Conservation (phyloP, 352 stramenopile species). For the Globisporangium camurandrum region DNA sequence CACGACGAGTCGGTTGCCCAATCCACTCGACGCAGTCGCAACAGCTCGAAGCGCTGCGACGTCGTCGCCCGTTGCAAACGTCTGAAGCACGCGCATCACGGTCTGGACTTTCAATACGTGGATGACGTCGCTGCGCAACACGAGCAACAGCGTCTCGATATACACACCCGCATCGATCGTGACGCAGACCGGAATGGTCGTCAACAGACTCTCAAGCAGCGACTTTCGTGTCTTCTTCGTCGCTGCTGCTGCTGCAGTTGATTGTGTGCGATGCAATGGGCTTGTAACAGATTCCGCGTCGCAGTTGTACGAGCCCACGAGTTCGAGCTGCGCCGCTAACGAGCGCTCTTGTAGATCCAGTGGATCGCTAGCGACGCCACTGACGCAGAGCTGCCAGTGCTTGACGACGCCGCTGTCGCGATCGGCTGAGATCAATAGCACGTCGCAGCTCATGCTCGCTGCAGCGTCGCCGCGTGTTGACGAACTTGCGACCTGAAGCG, state of each 20-base stretch:
- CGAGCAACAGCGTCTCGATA: constrained; percentile 40
- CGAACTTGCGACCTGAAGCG: not conserved
- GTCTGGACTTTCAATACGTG: constrained; percentile 65
- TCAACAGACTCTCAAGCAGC: constrained; percentile 12
- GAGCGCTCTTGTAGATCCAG: not conserved
- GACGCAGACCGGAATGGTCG: constrained; percentile 29
- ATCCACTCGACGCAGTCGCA: no score
- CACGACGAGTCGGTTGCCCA: constrained; percentile 3
- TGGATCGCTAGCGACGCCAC: not conserved
- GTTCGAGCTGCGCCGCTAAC: constrained; percentile 14
- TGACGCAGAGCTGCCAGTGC: constrained; percentile 28
- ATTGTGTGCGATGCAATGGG: not conserved
- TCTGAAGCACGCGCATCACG: constrained; percentile 24
- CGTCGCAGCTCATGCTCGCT: no score
- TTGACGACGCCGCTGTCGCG: constrained; percentile 23
- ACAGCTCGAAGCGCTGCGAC: constrained; percentile 14
- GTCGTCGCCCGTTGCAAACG: constrained; percentile 11
- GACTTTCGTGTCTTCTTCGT: constrained; percentile 8
- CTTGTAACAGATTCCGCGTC: constrained; percentile 1
- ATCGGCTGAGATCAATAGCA: constrained; percentile 18
- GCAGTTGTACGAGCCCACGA: constrained; percentile 21
- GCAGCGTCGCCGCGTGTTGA: no score
- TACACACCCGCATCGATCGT: constrained; percentile 41
- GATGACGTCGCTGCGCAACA: constrained; percentile 42
- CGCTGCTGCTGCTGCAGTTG: constrained; percentile 7